phyloP scores from a whole-genome alignment of 768 basidiomycete genomes.

The Stropharia rugosoannulata region DNA sequence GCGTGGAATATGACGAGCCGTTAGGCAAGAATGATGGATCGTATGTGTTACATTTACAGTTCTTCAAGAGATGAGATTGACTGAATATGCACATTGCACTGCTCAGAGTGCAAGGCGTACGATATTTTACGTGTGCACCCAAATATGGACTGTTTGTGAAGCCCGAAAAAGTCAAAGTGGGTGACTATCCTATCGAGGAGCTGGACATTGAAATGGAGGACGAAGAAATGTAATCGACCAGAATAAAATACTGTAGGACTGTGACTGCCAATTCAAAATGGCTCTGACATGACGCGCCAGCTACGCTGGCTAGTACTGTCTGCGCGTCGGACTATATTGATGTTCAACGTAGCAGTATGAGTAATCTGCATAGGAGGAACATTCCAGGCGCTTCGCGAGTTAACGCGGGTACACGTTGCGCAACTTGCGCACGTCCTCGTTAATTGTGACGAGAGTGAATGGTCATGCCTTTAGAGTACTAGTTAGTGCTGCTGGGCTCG shows the following conservation, averaged over 20 bases:
- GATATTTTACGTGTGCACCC: conserved; percentile 80
- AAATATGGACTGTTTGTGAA: conserved; percentile 87
- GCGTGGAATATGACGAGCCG: conserved; percentile 94
- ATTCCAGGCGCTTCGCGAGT: too few species aligned
- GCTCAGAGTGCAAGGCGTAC: conserved; percentile 74
- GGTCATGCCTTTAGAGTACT: too few species aligned
- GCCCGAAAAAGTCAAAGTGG: conserved; percentile 76
- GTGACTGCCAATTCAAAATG: too few species aligned
- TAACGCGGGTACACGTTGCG: too few species aligned
- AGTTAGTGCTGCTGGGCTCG: too few species aligned
- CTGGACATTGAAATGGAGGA: conserved; percentile 67
- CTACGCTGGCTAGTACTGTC: too few species aligned
- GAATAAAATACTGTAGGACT: neutral
- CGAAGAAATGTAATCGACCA: conserved; percentile 61
- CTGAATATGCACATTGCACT: conserved; percentile 7
- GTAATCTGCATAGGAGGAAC: too few species aligned
- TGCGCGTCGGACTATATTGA: too few species aligned
- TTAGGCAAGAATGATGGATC: conserved; percentile 94
- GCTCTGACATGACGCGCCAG: too few species aligned
- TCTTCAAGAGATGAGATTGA: neutral
- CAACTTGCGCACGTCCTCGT: too few species aligned
- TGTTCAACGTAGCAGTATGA: too few species aligned
- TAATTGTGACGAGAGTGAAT: too few species aligned
- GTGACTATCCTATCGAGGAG: conserved; percentile 87
- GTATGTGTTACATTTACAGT: conserved; percentile 48